A percentile compares a stretch with the other conserved stretches of the same genome.
phyloP scores from a whole-genome alignment of 352 stramenopile species.

The Peronosclerospora sorghi region DNA sequence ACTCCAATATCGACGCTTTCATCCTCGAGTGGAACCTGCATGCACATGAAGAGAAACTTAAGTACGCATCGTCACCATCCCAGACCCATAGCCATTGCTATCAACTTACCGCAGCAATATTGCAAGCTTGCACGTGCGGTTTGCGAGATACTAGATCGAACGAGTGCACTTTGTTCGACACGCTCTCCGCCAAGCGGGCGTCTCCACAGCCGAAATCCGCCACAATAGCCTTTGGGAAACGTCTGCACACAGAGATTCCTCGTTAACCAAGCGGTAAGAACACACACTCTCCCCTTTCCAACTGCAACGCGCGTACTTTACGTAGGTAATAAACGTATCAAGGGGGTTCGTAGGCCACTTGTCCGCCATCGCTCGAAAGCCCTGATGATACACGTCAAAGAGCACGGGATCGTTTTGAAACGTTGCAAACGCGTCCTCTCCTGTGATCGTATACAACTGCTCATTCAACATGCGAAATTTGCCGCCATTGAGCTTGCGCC shows the following conservation, averaged over 20 bases:
- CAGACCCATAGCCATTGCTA: not conserved
- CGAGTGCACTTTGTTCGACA: constrained; percentile 90
- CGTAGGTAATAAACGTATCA: constrained; percentile 92
- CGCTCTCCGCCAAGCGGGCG: constrained; percentile 86
- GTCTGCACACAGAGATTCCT: constrained; percentile 15
- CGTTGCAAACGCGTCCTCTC: constrained; percentile 76
- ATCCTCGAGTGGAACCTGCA: constrained; percentile 86
- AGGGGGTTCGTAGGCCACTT: constrained; percentile 97
- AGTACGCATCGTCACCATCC: not conserved
- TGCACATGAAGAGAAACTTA: not conserved
- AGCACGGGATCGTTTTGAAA: constrained; percentile 92
- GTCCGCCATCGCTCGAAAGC: constrained; percentile 94
- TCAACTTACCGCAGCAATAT: constrained; percentile 86
- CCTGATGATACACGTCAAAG: constrained; percentile 96
- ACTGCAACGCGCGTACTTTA: constrained; percentile 56
- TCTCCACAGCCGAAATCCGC: constrained; percentile 99
- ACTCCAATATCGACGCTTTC: constrained; percentile 90
- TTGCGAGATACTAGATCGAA: constrained; percentile 96
- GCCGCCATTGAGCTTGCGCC: constrained; percentile 84
- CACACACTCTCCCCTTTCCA: not conserved
- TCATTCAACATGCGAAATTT: constrained; percentile 99
- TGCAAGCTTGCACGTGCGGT: constrained; percentile 89
- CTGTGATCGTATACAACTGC: constrained; percentile 95
- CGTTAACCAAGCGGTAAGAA: not conserved
- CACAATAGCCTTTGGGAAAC: constrained; percentile 66